Evolutionary conservation across 768 basidiomycete species (phyloP).

Genomic region (Lactarius tabidus): DNA sequence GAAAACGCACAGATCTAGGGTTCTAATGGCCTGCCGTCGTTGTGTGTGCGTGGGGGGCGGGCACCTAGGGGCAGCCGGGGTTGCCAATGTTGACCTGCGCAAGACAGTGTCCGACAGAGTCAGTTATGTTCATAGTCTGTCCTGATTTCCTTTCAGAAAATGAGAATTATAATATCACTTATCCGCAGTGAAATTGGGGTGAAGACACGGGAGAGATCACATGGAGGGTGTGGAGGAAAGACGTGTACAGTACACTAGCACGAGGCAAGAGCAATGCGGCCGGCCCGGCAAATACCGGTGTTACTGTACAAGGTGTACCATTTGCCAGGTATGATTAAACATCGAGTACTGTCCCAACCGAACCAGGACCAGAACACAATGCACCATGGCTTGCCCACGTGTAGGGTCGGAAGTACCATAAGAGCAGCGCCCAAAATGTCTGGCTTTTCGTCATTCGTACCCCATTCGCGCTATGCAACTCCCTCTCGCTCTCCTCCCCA

Average conservation of each 20-base stretch:
- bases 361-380: neutral
- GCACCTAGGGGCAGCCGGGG: too few relatives aligned
- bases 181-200: neutral
- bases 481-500: conserved; percentile 26
- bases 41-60: neutral
- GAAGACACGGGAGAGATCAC: neutral
- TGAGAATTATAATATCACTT: neutral
- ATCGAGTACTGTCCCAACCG: too few relatives aligned
- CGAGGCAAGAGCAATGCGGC: neutral
- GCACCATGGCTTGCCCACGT: neutral
- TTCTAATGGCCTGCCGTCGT: neutral
- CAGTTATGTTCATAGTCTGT: neutral
- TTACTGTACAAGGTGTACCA: too few relatives aligned
- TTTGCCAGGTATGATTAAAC: neutral
- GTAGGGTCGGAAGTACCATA: neutral
- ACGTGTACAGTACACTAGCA: neutral
- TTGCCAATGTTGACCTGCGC: too few relatives aligned
- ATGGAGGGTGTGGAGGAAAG: neutral
- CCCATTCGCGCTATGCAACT: neutral
- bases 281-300: neutral
- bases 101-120: neutral
- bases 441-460: neutral
- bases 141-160: neutral
- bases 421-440: neutral
- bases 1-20: neutral